Percentiles rank a stretch among this genome's conserved stretches.
Conservation (phyloP, 169 alveolate species). For the Eimeria brunetti region DNA sequence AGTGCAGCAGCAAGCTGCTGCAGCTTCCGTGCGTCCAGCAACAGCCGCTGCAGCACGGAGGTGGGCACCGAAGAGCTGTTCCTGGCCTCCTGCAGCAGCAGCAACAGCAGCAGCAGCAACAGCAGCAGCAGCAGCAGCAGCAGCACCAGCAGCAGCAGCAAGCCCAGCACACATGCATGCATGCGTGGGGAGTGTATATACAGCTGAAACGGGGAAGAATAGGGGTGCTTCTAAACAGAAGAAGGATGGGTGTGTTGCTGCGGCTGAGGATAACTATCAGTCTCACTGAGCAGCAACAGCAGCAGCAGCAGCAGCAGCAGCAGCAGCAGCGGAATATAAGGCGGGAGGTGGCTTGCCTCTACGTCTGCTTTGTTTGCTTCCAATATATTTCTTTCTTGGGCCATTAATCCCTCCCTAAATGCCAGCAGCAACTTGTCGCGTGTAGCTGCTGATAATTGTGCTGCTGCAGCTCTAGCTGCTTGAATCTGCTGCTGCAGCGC, state of each 20-base stretch:
- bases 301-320: background rate
- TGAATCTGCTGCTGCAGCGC: slow-evolving; percentile 10
- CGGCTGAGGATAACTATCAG: background rate
- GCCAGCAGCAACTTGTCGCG: background rate
- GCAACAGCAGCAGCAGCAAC: background rate
- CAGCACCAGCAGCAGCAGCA: background rate
- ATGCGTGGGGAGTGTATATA: background rate
- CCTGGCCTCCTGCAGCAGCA: slow-evolving; percentile 22
- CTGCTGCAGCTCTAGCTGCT: background rate
- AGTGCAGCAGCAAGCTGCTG: background rate
- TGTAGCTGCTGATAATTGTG: background rate
- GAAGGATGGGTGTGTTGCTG: background rate
- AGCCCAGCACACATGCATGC: background rate
- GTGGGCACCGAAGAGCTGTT: background rate
- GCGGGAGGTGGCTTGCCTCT: background rate
- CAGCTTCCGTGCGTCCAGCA: background rate
- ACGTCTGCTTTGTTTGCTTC: slow-evolving; percentile 24
- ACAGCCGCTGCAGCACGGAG: background rate
- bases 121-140: too few relatives aligned
- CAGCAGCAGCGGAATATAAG: background rate
- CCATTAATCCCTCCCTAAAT: slow-evolving; percentile 4
- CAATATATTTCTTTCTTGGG: background rate
- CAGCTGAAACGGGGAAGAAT: background rate
- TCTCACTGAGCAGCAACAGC: background rate
- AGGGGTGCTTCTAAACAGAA: background rate